phyloP scores from a whole-genome alignment of 371 early-diverging fungal genomes.

The Umbelopsis sp. region DNA sequence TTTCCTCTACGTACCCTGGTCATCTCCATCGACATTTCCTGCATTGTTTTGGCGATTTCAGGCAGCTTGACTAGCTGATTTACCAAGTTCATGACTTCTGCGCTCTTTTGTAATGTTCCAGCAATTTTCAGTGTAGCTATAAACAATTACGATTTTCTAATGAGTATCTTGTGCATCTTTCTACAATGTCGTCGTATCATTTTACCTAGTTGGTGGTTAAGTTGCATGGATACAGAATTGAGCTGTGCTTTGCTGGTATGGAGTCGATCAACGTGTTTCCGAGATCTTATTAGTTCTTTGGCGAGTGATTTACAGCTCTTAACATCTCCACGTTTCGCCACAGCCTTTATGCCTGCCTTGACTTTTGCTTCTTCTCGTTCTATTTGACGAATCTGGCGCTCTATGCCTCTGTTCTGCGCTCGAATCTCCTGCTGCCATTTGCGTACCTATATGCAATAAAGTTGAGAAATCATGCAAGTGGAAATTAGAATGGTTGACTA shows the following conservation, averaged over 20 bases:
- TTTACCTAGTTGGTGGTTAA: constrained; percentile 85
- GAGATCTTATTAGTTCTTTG: constrained; percentile 82
- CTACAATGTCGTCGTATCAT: too few relatives aligned
- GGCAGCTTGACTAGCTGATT: constrained; percentile 86
- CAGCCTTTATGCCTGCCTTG: constrained; percentile 77
- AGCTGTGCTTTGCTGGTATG: constrained; percentile 92
- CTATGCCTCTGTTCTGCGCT: constrained; percentile 85
- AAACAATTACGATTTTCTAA: neutral
- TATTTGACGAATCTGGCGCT: constrained; percentile 81
- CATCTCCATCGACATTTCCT: constrained; percentile 94
- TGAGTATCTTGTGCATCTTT: too few relatives aligned
- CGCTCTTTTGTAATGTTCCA: constrained; percentile 85
- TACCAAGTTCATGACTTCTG: constrained; percentile 90
- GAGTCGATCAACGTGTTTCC: constrained; percentile 80
- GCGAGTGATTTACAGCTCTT: constrained; percentile 81
- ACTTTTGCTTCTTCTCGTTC: constrained; percentile 85
- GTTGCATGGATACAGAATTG: constrained; percentile 88
- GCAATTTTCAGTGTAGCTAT: constrained; percentile 85
- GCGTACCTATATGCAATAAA: constrained; percentile 60
- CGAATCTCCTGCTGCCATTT: constrained; percentile 91
- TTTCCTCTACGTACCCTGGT: constrained; percentile 67
- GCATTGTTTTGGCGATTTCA: constrained; percentile 81
- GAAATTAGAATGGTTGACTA: neutral
- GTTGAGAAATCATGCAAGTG: constrained; percentile 8
- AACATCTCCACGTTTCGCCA: constrained; percentile 86